Conservation (phyloP, 805 yeast genomes). For the Komagataella pastoris region DNA sequence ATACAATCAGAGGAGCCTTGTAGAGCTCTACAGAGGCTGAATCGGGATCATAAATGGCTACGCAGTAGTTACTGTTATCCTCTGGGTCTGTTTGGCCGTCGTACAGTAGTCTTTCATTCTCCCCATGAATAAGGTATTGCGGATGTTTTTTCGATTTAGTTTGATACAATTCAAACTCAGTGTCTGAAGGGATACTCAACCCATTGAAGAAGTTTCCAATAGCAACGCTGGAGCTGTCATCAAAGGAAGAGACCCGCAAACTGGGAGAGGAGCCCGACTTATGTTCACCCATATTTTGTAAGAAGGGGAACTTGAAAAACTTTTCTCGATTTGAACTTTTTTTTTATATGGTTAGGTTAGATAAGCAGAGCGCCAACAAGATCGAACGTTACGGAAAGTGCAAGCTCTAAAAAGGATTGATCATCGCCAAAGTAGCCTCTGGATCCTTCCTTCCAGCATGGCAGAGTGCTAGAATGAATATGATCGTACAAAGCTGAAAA, state of each 20-base stretch:
- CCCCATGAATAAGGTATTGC: slow-evolving; percentile 56
- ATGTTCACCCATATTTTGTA: not conserved
- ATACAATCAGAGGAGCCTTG: slow-evolving; percentile 45
- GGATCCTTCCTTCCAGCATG: no score
- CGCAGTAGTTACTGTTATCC: slow-evolving; percentile 37
- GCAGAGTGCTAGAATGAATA: no score
- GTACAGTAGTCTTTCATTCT: slow-evolving; percentile 58
- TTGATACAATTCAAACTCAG: slow-evolving; percentile 50
- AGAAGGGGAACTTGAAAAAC: not conserved
- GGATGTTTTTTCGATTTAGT: slow-evolving; percentile 22
- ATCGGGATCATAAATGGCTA: slow-evolving; percentile 70
- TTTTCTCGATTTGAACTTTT: not conserved
- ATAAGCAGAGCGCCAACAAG: not conserved
- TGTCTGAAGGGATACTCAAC: slow-evolving; percentile 40
- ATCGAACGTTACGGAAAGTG: no score
- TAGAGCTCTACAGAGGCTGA: slow-evolving; percentile 50
- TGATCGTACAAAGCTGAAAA: not conserved
- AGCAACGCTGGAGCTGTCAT: slow-evolving; percentile 34
- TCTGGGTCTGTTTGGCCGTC: slow-evolving; percentile 35
- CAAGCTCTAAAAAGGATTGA: no score
- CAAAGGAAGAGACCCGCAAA: slow-evolving; percentile 16
- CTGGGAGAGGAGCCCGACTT: not conserved
- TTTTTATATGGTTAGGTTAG: not conserved
- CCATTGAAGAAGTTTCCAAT: slow-evolving; percentile 79
- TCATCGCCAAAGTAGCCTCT: no score